These are phyloP conservation scores for Serendipita sp. DNA, from an alignment of 768 basidiomycete species.

Conservation along the genomic window DNA sequence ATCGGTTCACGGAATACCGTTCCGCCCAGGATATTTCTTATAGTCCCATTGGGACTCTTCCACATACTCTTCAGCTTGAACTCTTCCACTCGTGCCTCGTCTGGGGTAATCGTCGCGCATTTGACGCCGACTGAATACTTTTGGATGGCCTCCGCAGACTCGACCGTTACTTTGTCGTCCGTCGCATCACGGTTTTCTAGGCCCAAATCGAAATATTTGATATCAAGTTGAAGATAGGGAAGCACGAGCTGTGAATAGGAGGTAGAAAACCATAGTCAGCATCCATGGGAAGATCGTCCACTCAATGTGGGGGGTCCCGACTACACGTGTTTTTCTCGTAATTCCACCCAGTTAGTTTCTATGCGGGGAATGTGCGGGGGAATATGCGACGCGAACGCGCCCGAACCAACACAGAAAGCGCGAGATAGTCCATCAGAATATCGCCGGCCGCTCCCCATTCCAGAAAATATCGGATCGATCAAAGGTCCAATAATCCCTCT, in stretches of 20 bases:
- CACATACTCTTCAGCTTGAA: constrained; percentile 99
- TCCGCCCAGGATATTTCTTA: constrained; percentile 86
- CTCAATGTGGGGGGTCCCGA: too few species aligned
- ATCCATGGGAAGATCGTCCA: too few species aligned
- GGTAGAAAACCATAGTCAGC: background rate
- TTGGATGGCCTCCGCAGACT: constrained; percentile 86
- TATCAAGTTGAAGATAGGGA: constrained; percentile 85
- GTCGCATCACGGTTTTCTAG: constrained; percentile 91
- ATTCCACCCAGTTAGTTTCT: background rate
- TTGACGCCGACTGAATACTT: constrained; percentile 96
- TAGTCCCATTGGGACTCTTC: constrained; percentile 92
- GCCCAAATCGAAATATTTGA: constrained; percentile 98
- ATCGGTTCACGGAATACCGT: constrained; percentile 99
- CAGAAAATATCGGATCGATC: too few species aligned
- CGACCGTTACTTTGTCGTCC: constrained; percentile 81
- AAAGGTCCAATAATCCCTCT: too few species aligned
- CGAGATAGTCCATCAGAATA: too few species aligned
- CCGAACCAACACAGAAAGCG: background rate
- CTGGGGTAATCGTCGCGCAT: constrained; percentile 97
- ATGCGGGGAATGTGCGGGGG: background rate
- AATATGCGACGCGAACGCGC: background rate
- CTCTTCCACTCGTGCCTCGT: constrained; percentile 89
- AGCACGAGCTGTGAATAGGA: constrained; percentile 59
- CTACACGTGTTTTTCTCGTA: too few species aligned
- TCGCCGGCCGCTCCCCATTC: too few species aligned